Base-by-base conservation (phyloP, 768 basidiomycete species). In the Trametes elegans region DNA sequence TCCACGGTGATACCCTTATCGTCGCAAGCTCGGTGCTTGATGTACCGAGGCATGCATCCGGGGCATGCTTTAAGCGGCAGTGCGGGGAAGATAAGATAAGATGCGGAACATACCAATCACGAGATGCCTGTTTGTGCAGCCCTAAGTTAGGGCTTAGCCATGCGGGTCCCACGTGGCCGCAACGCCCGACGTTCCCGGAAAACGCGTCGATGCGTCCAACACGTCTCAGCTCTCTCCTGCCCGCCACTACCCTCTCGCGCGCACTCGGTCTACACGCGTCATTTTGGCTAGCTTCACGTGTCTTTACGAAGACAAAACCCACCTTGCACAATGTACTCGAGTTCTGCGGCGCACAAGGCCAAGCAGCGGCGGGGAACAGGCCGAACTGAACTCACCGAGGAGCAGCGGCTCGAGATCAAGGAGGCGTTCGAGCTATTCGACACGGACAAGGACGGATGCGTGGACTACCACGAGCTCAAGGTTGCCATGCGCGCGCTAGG, bases 401-500 rank as follows among this genome's bases (percentile, higher is more conserved):
- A 93, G 68, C 90, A 93, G 65, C 90, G 90, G 64, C 90, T 93
- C 64, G 97, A 99, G 72, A 95, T 98, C 51, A 94, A 94, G 71
- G 97, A 99, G 66, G 97, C 97, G 0, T 99, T 99, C 66, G 96
- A 98, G 71, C 85, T 99, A 50, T 99, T 99, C 68, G 97, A 99
- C 74, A 91, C 94, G 40, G 97, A 99, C 80, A 97, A 98, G 77
- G 97, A 99, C 67, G 92, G 92, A 29, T 85, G 81, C 47, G 78
- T 98, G 53, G 97, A 98, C 74, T 98, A 98, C 73, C 97, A 99
- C 74, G 97, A 99, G 69, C 81, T 98, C 65, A 99, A 98, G 72
- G 97, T 99, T 65, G 94, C 96, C 47, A 95, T 99, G 92, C 82
- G 97, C 40, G 97, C 97, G 1, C 74, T 99, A 55, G 97, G 97